Evolutionary conservation across 1,284 basidiomycete genomes (phyloP), one percentile per base, ranked within the genome.

Genomic region (Pascua sp.): DNA sequence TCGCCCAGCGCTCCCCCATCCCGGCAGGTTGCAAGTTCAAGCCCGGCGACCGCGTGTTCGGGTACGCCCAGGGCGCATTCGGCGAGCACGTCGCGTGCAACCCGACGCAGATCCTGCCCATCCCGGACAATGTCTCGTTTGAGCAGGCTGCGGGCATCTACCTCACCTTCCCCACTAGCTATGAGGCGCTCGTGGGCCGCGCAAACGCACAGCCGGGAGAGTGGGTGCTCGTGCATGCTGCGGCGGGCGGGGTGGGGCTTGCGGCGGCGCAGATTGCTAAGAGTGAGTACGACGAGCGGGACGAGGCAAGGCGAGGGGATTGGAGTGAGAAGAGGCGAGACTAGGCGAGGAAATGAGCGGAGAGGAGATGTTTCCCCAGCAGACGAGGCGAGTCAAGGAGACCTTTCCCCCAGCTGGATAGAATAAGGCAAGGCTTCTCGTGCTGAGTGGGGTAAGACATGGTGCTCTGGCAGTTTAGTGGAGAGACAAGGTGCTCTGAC

Each of bases 231-330:
- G 86, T 95, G 8, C 88, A 88, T 51, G 91, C 90, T 11, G 88
- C 88, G n/a, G 90, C 90, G 1, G 77, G 77, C 7, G 94, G 94
- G 32, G 93, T 98, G 5, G 95, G 95, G 1, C 85, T 97, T 49
- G 86, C 86, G 9, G 93, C 93, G 4, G 86, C 91, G 13, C 93
- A 96, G 71, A 81, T 95, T 52, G 92, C 90, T 15, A 94, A 94
- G 82, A 57, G 75, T 77, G 40, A 50, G 68, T 64, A 4, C 24
- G 24, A 32, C 24, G 24, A 32, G 24, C 24, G 24, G 4, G 7
- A 7, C 24, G 24, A 32, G 24, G 24, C 24, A 7, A 32, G 24
- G 24, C 24, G 24, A 32, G n/a, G n/a, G n/a, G n/a, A n/a, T n/a
- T n/a, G n/a, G n/a, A n/a, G n/a, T n/a, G n/a, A n/a, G n/a, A n/a